Base-by-base conservation (phyloP, 2,329 filamentous ascomycete species). In the Clarireedia paspali region DNA sequence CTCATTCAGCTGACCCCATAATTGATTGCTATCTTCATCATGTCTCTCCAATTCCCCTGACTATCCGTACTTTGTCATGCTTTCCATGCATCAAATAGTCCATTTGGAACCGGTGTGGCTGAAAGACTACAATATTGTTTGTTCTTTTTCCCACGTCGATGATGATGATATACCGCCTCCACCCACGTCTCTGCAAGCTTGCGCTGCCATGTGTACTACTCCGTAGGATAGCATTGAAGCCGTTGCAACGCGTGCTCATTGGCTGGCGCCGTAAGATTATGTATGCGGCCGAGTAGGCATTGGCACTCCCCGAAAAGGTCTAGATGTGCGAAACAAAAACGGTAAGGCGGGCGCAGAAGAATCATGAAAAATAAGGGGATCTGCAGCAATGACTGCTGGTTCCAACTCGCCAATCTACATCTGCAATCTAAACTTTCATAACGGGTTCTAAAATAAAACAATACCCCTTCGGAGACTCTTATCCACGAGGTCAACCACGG, bases 341-440 rank as follows among this genome's bases (percentile, higher is more conserved):
- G 52, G 52, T 55, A 44, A 50, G 46, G 52, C 52, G 52, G 52
- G 30, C 30, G 12, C 20, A 20, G 20, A 20, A 20, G 20, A 20
- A 20, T 20, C 20, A 12, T 12, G 30, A 7, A 30, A 34, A 34
- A 34, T 12, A 34, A 55, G 48, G 42, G 52, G 46, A 55, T 55
- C 52, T 42, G 24, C 52, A 20, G 46, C 30, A 55, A 36, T n/a
- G 17, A n/a, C 50, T 38, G 49, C 40, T 44, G 17, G 23, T 24
- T 44, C n/a, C 40, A 34, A 55, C 46, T 55, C 52, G 52, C 52
- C 52, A 55, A 55, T 55, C 52, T 55, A 55, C 52, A 55, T 55
- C 52, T 55, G 48, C 52, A 55, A 55, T 49, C 47, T 50, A 53
- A 27, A 38, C 38, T 50, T 44, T 38, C 46, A 55, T 34, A 55